phyloP scores from a whole-genome alignment of 2,329 filamentous ascomycete species.

The Mycosphaerella sp. region DNA sequence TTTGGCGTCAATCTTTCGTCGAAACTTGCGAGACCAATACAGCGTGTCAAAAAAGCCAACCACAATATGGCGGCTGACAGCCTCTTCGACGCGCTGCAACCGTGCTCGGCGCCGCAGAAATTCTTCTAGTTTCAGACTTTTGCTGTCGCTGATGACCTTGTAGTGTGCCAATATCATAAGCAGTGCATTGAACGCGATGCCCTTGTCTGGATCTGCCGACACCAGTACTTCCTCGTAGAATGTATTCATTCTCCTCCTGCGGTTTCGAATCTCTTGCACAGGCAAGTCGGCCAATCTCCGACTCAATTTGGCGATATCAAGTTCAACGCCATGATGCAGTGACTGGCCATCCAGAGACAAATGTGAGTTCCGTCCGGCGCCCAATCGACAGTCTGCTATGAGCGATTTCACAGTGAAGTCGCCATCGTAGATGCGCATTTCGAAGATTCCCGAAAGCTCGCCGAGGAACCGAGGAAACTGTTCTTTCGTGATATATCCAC shows the following conservation, averaged over 20 bases:
- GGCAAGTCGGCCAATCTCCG: conserved; percentile 67
- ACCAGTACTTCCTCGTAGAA: conserved; percentile 97
- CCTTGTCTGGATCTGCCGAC: conserved; percentile 79
- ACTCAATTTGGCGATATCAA: conserved; percentile 73
- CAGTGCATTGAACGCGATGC: conserved; percentile 85
- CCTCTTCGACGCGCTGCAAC: conserved; percentile 89
- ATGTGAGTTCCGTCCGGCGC: conserved; percentile 45
- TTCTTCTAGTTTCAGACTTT: conserved; percentile 90
- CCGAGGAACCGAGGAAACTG: conserved; percentile 81
- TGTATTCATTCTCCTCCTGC: conserved; percentile 76
- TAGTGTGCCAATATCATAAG: conserved; percentile 96
- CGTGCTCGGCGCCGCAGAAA: conserved; percentile 85
- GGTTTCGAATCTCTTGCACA: conserved; percentile 63
- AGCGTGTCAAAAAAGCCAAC: conserved; percentile 93
- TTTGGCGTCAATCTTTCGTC: conserved; percentile 66
- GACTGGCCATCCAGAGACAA: conserved; percentile 40
- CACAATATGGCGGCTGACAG: conserved; percentile 82
- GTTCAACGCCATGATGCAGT: conserved; percentile 33
- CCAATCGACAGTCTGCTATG: conserved; percentile 71
- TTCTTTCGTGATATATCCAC: conserved; percentile 84
- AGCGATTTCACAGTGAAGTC: conserved; percentile 83
- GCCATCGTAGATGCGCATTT: conserved; percentile 92
- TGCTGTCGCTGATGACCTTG: conserved; percentile 97
- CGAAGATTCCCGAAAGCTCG: conserved; percentile 87
- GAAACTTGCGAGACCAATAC: conserved; percentile 81